Base-by-base conservation (phyloP, 768 basidiomycete species). In the Phlebiopsis flavidoalba region DNA sequence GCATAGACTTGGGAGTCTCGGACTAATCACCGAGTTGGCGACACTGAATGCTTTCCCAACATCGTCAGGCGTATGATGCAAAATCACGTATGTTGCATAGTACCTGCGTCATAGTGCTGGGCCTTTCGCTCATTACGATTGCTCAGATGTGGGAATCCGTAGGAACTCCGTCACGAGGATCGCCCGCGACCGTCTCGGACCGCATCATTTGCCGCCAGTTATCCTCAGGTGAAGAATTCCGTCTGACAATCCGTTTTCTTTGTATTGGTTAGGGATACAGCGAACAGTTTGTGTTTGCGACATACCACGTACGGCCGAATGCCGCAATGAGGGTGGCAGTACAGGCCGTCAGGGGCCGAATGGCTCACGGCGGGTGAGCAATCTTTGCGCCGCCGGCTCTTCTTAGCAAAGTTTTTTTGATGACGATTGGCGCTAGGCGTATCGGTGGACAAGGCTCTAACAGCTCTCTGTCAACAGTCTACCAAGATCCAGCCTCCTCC, bases 341-440 rank as follows among this genome's bases (percentile, higher is more conserved):
- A 93, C 90, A 36, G 94, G 94, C 50, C 84, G n/a, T 95, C 19
- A 93, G n/a, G n/a, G n/a, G n/a, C n/a, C 83, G 8, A 95, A 95
- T 70, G 70, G 95, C 59, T 86, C 89, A 49, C 92, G n/a, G n/a
- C n/a, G 91, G 10, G 91, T 88, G 66, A 61, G 82, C 65, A 11
- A 19, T 10, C 21, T 8, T 45, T 36, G 17, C 31, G 48, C 26
- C 3, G 36, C 19, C 36, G 15, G 8, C 50, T 36, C 7, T 52
- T 12, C 3, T 47, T 17, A 8, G 35, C 26, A 31, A 31, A 12
- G 22, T 26, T 15, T n/a, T 26, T 15, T n/a, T 51, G 33, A 49
- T 35, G 5, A 17, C 22, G 21, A 2, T 3, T 19, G 8, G n/a
- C n/a, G n/a, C n/a, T 26, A 51, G 91, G 87, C 69, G 83, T 65